phyloP scores from a whole-genome alignment of 164 flowering plant genomes.

The Tetrastigma voinierianum region DNA sequence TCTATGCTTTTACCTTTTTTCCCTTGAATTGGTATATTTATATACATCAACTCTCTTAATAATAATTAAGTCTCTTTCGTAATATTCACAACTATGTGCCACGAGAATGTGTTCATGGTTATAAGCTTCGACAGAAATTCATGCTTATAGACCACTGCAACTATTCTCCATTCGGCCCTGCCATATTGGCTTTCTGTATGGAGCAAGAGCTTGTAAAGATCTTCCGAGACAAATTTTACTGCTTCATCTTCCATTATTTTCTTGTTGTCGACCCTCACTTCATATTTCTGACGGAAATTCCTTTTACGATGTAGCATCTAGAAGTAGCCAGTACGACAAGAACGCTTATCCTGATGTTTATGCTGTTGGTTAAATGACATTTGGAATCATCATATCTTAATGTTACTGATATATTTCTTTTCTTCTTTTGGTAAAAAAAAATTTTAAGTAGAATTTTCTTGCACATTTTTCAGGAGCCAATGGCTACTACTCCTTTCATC shows the following conservation, averaged over 20 bases:
- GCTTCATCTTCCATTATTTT: not conserved
- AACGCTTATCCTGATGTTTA: conserved; percentile 75
- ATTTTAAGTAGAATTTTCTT: not conserved
- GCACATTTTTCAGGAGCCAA: conserved; percentile 61
- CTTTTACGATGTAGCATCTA: conserved; percentile 52
- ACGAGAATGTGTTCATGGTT: too few species aligned
- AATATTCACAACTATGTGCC: too few species aligned
- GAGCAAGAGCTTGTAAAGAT: not conserved
- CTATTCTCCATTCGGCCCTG: too few species aligned
- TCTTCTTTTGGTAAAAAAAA: too few species aligned
- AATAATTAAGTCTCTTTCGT: too few species aligned
- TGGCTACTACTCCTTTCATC: conserved; percentile 51
- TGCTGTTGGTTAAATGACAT: conserved; percentile 80
- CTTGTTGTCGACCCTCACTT: not conserved
- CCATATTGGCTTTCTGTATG: not conserved
- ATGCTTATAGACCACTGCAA: not conserved
- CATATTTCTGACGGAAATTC: not conserved
- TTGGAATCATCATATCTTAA: too few species aligned
- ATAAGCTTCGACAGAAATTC: not conserved
- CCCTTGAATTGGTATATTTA: too few species aligned
- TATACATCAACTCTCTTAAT: too few species aligned
- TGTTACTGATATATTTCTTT: not conserved
- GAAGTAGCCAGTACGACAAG: conserved; percentile 95
- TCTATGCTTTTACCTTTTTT: too few species aligned
- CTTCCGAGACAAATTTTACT: not conserved